Percentiles rank a stretch among this genome's conserved stretches.
Evolutionary conservation across 169 alveolate genomes (phyloP).

Genomic region (Plasmodium reichenowi): DNA sequence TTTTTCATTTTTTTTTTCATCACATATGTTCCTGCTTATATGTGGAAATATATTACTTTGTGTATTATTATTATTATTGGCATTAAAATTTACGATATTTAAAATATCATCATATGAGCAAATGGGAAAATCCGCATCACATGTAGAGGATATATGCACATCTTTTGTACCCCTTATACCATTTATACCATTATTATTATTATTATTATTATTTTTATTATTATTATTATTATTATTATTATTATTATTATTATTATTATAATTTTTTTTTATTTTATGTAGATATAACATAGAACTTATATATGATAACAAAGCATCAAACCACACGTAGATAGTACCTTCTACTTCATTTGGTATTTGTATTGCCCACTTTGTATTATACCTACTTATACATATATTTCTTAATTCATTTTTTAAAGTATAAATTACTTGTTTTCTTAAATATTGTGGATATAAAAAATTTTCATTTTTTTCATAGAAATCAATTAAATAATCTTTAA

Average conservation of each 20-base stretch:
- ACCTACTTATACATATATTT: conserved; percentile 83
- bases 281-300: conserved; percentile 76
- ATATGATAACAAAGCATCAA: conserved; percentile 92
- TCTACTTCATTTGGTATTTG: conserved; percentile 76
- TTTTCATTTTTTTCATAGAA: conserved; percentile 68
- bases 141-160: background rate
- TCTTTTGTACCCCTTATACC: too few relatives aligned
- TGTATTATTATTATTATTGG: background rate
- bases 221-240: background rate
- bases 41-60: background rate
- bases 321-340: conserved; percentile 93
- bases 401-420: conserved; percentile 68
- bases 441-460: conserved; percentile 67
- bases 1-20: background rate
- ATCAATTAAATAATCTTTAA: conserved; percentile 68
- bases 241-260: background rate
- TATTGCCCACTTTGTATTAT: conserved; percentile 84
- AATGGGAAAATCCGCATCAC: background rate
- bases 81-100: background rate
- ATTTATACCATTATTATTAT: background rate
- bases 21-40: background rate
- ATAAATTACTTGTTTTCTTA: conserved; percentile 58
- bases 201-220: background rate
- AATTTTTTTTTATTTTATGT: background rate
- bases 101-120: conserved; percentile 49